A percentile compares a stretch with the other conserved stretches of the same genome.
These are phyloP conservation scores for Metarhizium humberi DNA, from an alignment of 2,329 filamentous ascomycete species.

Conservation along the genomic window DNA sequence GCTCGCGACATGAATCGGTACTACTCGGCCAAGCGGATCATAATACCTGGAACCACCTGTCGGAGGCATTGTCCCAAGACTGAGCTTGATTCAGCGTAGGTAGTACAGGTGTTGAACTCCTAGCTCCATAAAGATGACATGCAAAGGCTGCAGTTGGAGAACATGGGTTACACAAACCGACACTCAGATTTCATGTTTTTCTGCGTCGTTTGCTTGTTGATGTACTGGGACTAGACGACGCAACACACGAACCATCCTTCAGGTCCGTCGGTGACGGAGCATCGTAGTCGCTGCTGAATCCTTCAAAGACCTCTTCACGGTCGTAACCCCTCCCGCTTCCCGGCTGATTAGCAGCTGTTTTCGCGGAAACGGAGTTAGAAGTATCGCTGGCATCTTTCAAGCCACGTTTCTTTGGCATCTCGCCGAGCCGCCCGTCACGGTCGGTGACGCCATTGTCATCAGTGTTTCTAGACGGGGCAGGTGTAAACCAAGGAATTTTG, in stretches of 20 bases:
- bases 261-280: not conserved
- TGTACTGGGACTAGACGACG: not conserved
- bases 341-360: conserved; percentile 17
- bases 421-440: conserved; percentile 68
- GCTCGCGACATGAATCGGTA: too few species aligned
- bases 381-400: conserved; percentile 40
- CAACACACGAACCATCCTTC: not conserved
- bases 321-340: conserved; percentile 22
- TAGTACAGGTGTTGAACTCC: too few species aligned
- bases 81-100: too few species aligned
- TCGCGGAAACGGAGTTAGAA: conserved; percentile 24
- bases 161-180: not conserved
- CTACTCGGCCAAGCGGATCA: too few species aligned
- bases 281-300: conserved; percentile 26
- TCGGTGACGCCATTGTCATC: conserved; percentile 50
- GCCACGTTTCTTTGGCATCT: conserved; percentile 79
- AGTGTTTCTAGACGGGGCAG: conserved; percentile 54
- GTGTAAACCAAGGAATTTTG: conserved; percentile 93
- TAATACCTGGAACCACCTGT: too few species aligned
- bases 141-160: not conserved
- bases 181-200: not conserved
- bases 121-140: not conserved
- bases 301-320: conserved; percentile 30
- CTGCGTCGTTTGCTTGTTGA: not conserved
- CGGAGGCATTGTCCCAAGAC: too few species aligned